phyloP scores from a whole-genome alignment of 2,329 filamentous ascomycete species.

The Cytospora mali region DNA sequence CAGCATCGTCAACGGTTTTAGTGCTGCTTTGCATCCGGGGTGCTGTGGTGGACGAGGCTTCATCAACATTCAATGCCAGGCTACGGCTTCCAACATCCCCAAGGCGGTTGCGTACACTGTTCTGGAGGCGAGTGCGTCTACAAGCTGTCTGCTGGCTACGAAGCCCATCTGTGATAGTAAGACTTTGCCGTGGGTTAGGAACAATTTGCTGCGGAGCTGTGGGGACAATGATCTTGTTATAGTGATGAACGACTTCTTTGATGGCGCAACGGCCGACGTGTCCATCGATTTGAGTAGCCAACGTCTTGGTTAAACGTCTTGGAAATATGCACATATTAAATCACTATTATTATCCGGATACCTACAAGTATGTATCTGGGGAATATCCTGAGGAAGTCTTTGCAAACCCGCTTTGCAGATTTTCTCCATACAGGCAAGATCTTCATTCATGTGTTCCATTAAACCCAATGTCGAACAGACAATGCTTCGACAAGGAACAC shows the following conservation, averaged over 20 bases:
- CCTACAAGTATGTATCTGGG: too few species aligned
- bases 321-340: too few species aligned
- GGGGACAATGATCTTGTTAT: slow-evolving; percentile 45
- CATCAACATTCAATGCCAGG: slow-evolving; percentile 52
- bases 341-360: too few species aligned
- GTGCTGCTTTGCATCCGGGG: slow-evolving; percentile 36
- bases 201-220: slow-evolving; percentile 44
- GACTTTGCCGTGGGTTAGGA: slow-evolving; percentile 49
- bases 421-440: too few species aligned
- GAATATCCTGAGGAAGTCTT: too few species aligned
- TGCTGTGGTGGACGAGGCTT: slow-evolving; percentile 40
- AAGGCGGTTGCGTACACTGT: slow-evolving; percentile 50
- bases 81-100: slow-evolving; percentile 52
- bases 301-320: slow-evolving; percentile 35
- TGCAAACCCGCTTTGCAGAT: too few species aligned
- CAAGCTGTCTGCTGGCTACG: slow-evolving; percentile 50
- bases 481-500: too few species aligned
- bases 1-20: slow-evolving; percentile 42
- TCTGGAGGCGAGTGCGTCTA: slow-evolving; percentile 46
- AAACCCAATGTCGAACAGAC: too few species aligned
- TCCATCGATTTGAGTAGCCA: slow-evolving; percentile 44
- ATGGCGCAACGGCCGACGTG: slow-evolving; percentile 52
- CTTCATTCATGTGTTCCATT: too few species aligned
- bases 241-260: slow-evolving; percentile 55
- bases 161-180: slow-evolving; percentile 52